Conservation (phyloP, 257 asterid genomes). For the Gynochthodes officinalis region DNA sequence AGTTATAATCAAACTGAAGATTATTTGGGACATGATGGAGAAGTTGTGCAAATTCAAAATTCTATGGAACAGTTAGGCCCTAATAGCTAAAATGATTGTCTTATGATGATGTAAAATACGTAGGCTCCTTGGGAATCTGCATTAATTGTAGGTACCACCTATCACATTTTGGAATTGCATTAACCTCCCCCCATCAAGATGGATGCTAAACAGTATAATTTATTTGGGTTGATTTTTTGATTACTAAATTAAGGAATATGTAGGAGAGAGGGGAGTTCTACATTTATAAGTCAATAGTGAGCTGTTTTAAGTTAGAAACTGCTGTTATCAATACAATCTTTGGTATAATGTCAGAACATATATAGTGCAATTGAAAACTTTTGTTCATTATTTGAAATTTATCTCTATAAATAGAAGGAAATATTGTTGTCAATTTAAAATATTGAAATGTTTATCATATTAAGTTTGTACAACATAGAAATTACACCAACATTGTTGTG, state of each 20-base stretch:
- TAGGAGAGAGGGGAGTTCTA: too few species aligned
- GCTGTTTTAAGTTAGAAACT: too few species aligned
- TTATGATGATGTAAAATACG: not conserved
- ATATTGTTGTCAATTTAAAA: too few species aligned
- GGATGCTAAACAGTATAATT: not conserved
- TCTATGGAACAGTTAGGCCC: not conserved
- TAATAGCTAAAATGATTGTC: not conserved
- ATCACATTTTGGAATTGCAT: not conserved
- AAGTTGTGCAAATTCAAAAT: not conserved
- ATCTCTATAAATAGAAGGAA: too few species aligned
- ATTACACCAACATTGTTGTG: too few species aligned
- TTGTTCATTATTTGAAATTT: too few species aligned
- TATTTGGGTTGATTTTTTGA: not conserved
- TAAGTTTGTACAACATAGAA: too few species aligned
- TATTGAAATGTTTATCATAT: too few species aligned
- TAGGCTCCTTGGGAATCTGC: not conserved
- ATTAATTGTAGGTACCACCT: not conserved
- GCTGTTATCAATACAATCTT: too few species aligned
- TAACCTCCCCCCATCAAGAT: not conserved
- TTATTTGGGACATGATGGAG: not conserved
- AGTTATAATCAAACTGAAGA: not conserved
- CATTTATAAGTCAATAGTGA: too few species aligned
- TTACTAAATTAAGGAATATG: not conserved
- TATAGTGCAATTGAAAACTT: not conserved
- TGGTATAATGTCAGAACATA: too few species aligned